Conservation (phyloP, 1,284 basidiomycete genomes). For the Acaromyces ingoldii region DNA sequence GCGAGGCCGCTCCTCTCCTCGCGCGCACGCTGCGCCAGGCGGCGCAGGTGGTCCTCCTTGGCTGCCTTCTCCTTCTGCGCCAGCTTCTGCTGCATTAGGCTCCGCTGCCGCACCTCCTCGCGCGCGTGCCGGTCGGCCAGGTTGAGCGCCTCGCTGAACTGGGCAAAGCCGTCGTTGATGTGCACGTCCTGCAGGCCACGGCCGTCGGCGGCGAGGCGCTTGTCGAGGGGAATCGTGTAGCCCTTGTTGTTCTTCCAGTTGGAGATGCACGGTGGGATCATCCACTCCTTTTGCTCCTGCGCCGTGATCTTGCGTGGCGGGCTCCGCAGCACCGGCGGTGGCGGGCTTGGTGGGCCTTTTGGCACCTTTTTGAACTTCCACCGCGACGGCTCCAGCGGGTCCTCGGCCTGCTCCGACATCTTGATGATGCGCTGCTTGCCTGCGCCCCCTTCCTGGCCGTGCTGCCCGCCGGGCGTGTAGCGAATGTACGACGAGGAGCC, state of each 20-base stretch:
- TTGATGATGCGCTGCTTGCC: constrained; percentile 98
- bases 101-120: constrained; percentile 91
- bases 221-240: constrained; percentile 97
- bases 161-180: constrained; percentile 99
- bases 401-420: constrained; percentile 80
- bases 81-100: constrained; percentile 95
- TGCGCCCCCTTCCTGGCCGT: constrained; percentile 55
- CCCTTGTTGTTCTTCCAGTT: constrained; percentile 99
- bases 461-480: constrained; percentile 80
- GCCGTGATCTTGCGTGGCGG: constrained; percentile 93
- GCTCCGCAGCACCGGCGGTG: constrained; percentile 90
- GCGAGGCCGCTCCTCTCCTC: constrained; percentile 80
- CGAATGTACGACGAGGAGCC: constrained; percentile 71
- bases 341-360: constrained; percentile 86
- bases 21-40: constrained; percentile 87
- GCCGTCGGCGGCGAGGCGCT: constrained; percentile 94
- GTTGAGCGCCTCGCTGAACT: constrained; percentile 92
- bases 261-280: constrained; percentile 98
- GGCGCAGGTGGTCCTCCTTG: constrained; percentile 91
- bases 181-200: constrained; percentile 95
- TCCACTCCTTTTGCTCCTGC: constrained; percentile 99
- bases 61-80: constrained; percentile 95
- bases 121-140: constrained; percentile 96
- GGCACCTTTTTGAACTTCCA: constrained; percentile 99
- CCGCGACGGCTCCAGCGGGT: constrained; percentile 90